Evolutionary conservation across 2,329 filamentous ascomycete species (phyloP).

Genomic region (Arthrobotrys sphaeroides): DNA sequence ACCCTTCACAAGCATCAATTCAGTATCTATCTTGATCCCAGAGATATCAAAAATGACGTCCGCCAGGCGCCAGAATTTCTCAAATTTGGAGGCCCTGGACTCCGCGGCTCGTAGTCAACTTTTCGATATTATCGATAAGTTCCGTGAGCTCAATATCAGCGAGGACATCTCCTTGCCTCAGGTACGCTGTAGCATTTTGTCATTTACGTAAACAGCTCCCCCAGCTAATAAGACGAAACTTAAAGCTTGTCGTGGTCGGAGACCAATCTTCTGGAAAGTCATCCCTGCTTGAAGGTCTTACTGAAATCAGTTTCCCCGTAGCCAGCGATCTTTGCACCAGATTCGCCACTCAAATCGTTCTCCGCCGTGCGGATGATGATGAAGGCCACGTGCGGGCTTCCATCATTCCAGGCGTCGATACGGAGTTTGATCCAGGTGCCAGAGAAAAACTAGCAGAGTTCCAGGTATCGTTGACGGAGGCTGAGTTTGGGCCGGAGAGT

Average conservation of each 20-base stretch:
- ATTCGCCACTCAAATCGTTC: constrained; percentile 58
- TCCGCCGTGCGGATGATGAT: constrained; percentile 54
- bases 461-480: constrained; percentile 36
- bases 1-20: neutral
- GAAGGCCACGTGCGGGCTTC: constrained; percentile 54
- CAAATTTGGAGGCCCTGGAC: constrained; percentile 21
- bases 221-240: neutral
- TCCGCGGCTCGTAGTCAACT: constrained; percentile 13
- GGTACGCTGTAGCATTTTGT: constrained; percentile 29
- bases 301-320: constrained; percentile 57
- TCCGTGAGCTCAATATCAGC: constrained; percentile 56
- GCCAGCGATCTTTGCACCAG: constrained; percentile 57
- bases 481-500: constrained; percentile 41
- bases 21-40: neutral
- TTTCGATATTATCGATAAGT: constrained; percentile 55
- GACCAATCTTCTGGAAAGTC: constrained; percentile 58
- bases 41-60: neutral
- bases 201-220: neutral
- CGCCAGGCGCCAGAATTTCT: constrained; percentile 6
- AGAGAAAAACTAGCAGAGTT: constrained; percentile 47
- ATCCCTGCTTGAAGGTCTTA: constrained; percentile 57
- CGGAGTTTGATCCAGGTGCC: constrained; percentile 9
- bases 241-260: constrained; percentile 57
- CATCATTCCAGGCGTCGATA: constrained; percentile 54
- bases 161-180: constrained; percentile 58